Evolutionary conservation across 2,329 filamentous ascomycete species (phyloP).

Genomic region (Venturia effusa): DNA sequence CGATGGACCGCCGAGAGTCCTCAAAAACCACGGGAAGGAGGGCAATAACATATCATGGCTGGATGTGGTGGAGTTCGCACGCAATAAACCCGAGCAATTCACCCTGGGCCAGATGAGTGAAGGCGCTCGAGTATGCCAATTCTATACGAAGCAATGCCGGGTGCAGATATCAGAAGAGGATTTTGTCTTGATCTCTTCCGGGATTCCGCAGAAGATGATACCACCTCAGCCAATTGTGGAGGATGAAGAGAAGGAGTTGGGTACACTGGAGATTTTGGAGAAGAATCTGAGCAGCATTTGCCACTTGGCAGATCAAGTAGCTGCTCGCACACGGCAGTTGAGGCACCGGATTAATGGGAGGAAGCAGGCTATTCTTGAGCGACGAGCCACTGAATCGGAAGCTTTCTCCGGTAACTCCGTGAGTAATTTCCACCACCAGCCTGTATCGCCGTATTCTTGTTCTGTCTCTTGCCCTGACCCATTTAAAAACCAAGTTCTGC

Average conservation of each 20-base stretch:
- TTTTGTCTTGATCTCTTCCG: constrained; percentile 72
- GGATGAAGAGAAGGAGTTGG: constrained; percentile 76
- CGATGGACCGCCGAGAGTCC: constrained; percentile 63
- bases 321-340: constrained; percentile 62
- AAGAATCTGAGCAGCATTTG: constrained; percentile 66
- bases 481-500: neutral
- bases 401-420: constrained; percentile 24
- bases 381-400: constrained; percentile 41
- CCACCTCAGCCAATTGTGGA: constrained; percentile 72
- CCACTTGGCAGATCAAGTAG: constrained; percentile 70
- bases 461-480: neutral
- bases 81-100: constrained; percentile 69
- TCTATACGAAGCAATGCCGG: constrained; percentile 67
- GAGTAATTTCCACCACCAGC: constrained; percentile 15
- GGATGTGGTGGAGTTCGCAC: constrained; percentile 76
- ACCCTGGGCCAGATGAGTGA: constrained; percentile 57
- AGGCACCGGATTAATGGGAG: constrained; percentile 71
- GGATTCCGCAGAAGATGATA: constrained; percentile 72
- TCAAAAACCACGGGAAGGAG: constrained; percentile 51
- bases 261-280: constrained; percentile 74
- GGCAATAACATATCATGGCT: constrained; percentile 63
- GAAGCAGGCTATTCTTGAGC: constrained; percentile 58
- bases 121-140: constrained; percentile 64
- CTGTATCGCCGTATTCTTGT: constrained; percentile 11
- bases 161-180: constrained; percentile 85